These are phyloP conservation scores for Tylopilus vinaceipallidus DNA, from an alignment of 768 basidiomycete species.

Conservation along the genomic window DNA sequence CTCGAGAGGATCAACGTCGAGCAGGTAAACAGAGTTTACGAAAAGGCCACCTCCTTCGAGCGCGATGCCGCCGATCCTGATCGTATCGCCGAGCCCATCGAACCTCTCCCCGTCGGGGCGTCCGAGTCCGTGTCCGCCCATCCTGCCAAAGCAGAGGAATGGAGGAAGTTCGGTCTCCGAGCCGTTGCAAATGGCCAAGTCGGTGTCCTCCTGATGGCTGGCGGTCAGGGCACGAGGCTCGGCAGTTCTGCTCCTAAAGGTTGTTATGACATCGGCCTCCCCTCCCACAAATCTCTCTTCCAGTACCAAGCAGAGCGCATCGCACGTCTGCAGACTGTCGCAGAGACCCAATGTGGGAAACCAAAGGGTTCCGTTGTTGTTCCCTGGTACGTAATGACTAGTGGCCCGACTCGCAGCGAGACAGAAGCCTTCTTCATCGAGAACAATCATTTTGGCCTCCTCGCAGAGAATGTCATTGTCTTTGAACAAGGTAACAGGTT, in stretches of 20 bases:
- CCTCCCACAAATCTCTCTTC: conserved; percentile 91
- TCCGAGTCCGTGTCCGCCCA: conserved; percentile 59
- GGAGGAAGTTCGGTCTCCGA: conserved; percentile 75
- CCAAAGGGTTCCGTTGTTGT: conserved; percentile 64
- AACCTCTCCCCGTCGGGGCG: conserved; percentile 78
- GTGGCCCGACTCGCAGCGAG: conserved; percentile 86
- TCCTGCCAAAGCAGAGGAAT: conserved; percentile 59
- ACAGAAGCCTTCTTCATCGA: conserved; percentile 84
- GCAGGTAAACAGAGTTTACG: conserved; percentile 88
- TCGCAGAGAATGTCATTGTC: conserved; percentile 77
- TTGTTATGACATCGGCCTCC: conserved; percentile 95
- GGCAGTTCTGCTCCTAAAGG: conserved; percentile 94
- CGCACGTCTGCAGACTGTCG: conserved; percentile 73
- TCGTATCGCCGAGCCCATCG: conserved; percentile 52
- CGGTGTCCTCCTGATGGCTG: conserved; percentile 96
- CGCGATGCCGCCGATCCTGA: conserved; percentile 42
- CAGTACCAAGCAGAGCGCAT: conserved; percentile 98
- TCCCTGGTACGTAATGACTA: conserved; percentile 99
- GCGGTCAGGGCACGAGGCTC: conserved; percentile 94
- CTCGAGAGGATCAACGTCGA: conserved; percentile 80
- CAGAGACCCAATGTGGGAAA: conserved; percentile 53
- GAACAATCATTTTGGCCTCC: conserved; percentile 79
- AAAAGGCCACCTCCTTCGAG: conserved; percentile 71
- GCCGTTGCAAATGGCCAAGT: conserved; percentile 83
- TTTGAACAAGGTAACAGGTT: conserved; percentile 87